Percentiles rank a stretch among this genome's conserved stretches.
Conservation (phyloP, 1,284 basidiomycete genomes). For the Erythrobasidium hasegawianum region DNA sequence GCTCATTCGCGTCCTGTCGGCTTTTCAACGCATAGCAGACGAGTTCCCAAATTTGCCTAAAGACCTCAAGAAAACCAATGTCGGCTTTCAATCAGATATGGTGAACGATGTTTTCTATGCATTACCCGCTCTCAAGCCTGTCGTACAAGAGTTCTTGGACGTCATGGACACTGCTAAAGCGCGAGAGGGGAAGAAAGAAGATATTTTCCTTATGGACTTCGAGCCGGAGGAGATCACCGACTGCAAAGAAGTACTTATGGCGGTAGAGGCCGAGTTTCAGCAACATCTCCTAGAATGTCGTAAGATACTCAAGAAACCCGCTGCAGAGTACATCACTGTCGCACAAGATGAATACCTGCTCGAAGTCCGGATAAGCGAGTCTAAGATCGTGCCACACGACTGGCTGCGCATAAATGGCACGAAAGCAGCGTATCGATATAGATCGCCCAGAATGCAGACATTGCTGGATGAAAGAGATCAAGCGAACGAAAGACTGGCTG, state of each 20-base stretch:
- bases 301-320: conserved; percentile 67
- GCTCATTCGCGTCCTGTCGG: conserved; percentile 68
- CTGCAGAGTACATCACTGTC: conserved; percentile 66
- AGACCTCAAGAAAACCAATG: conserved; percentile 15
- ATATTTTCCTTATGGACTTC: conserved; percentile 54
- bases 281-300: conserved; percentile 73
- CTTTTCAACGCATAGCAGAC: conserved; percentile 66
- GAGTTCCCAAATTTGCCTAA: conserved; percentile 59
- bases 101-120: conserved; percentile 68
- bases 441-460: conserved; percentile 64
- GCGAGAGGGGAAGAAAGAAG: conserved; percentile 63
- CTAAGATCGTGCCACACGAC: conserved; percentile 64
- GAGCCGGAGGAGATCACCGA: conserved; percentile 35
- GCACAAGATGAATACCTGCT: conserved; percentile 50
- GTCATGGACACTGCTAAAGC: conserved; percentile 65
- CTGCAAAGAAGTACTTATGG: conserved; percentile 56
- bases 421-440: conserved; percentile 69
- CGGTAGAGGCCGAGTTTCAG: conserved; percentile 61
- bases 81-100: conserved; percentile 62
- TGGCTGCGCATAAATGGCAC: conserved; percentile 81
- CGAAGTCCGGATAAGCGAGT: conserved; percentile 61
- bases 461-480: conserved; percentile 72
- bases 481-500: conserved; percentile 68
- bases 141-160: conserved; percentile 59
- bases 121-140: conserved; percentile 62